Base-by-base conservation (phyloP, 768 basidiomycete species). In the Lentinula sp. region DNA sequence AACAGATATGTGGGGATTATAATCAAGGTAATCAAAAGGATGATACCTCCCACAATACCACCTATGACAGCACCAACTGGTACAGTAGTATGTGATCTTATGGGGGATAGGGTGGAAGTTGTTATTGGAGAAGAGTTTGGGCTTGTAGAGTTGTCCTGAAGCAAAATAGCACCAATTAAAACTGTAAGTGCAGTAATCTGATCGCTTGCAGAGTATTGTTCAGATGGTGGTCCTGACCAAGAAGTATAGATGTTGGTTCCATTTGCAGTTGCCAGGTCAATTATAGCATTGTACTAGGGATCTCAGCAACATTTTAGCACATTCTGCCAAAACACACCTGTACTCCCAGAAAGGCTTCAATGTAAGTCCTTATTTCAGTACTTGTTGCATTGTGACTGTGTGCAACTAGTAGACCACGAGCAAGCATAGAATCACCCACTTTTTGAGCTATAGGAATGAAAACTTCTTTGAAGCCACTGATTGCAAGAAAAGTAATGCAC, bases 251-350 rank as follows among this genome's bases (percentile, higher is more conserved):
- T 65, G 28, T 62, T 56, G 37, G 56, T 61, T 43, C 61, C 61
- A 28, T 53, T 43, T 10, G 48, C 37, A 33, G 65, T 66, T 15
- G 65, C 62, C 35, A 60, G 54, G 13, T 65, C 60, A 18, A 52
- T 45, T 35, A 65, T 50, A 43, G 64, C 64, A 43, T 65, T 65
- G 51, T 60, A 65, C 64, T 65, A 57, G 48, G 48, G 48, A 60
- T 36, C 61, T n/a, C 36, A 20, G 7, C 32, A 37, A 23, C n/a
- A 52, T 55, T 45, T 35, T 37, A 50, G 33, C 32, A 43, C 42
- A 53, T 56, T 3, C 2, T 32, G 45, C 37, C 37, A 48, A 28
- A 8, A 18, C 58, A 51, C 50, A 64, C 63, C 60, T 64, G 63
- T 13, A 64, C 63, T 7, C 37, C 56, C 16, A 64, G 15, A 36